These are phyloP conservation scores for Aspergillus arachidicola DNA, from an alignment of 2,329 filamentous ascomycete genomes.

Conservation along the genomic window DNA sequence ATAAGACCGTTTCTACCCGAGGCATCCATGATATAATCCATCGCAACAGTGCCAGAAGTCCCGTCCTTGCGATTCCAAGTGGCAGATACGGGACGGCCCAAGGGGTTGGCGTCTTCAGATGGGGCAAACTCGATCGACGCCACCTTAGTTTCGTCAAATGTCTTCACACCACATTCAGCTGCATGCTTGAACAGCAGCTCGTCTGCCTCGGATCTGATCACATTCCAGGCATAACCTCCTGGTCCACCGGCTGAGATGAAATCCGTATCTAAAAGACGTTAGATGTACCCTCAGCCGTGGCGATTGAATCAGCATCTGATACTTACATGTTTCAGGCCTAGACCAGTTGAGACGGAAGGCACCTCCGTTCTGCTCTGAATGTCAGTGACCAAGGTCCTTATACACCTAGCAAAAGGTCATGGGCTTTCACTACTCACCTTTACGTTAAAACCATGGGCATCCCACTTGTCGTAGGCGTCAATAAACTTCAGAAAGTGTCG, in stretches of 20 bases:
- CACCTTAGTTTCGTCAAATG: conserved; percentile 10
- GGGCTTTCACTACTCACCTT: neutral
- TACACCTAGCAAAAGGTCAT: no score
- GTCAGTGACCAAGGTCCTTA: neutral
- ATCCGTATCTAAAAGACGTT: conserved; percentile 28
- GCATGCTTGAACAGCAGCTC: conserved; percentile 33
- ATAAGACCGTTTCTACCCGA: conserved; percentile 49
- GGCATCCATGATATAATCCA: conserved; percentile 54
- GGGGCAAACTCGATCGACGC: neutral
- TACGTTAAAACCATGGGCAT: neutral
- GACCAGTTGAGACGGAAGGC: conserved; percentile 1
- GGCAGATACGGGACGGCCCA: conserved; percentile 4
- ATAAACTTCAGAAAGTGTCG: conserved; percentile 36
- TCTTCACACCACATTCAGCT: conserved; percentile 25
- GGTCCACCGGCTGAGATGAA: conserved; percentile 26
- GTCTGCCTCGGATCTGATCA: conserved; percentile 33
- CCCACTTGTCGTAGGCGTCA: conserved; percentile 20
- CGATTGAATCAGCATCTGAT: no score
- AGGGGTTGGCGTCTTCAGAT: neutral
- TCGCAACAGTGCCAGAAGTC: conserved; percentile 19
- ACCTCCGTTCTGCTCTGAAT: neutral
- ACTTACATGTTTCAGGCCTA: neutral
- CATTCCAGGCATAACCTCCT: conserved; percentile 30
- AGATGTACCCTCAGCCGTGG: no score
- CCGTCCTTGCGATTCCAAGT: conserved; percentile 2